Evolutionary conservation across 495 filamentous ascomycete genomes (phyloP).

Genomic region (Neurospora sp.): DNA sequence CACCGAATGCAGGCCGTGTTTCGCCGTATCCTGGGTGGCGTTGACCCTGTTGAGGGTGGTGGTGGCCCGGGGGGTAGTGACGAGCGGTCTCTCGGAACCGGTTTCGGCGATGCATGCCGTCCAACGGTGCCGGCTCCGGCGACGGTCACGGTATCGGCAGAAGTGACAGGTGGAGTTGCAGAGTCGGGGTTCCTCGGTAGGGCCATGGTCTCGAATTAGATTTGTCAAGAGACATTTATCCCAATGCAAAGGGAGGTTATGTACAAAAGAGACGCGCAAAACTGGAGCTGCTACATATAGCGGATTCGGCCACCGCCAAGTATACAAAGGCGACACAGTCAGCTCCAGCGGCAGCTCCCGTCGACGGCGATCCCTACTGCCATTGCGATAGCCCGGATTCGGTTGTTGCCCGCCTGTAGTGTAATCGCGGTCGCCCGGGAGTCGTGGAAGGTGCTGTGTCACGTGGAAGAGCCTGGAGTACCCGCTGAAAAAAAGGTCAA

Average conservation of each 20-base stretch:
- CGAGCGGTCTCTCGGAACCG: neutral
- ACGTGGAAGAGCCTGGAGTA: neutral
- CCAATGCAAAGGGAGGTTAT: neutral
- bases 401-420: neutral
- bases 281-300: neutral
- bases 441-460: neutral
- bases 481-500: neutral
- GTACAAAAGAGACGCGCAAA: neutral
- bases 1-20: constrained; percentile 35
- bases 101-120: neutral
- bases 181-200: neutral
- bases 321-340: neutral
- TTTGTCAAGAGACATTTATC: neutral
- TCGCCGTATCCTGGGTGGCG: constrained; percentile 24
- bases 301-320: neutral
- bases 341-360: neutral
- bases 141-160: neutral
- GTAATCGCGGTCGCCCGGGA: neutral
- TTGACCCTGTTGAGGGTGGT: neutral
- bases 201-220: neutral
- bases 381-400: neutral
- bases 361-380: neutral
- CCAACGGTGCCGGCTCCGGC: neutral
- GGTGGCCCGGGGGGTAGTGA: neutral
- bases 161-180: neutral